Conservation (phyloP, 2,329 filamentous ascomycete genomes). For the Penicillium frequentans region DNA sequence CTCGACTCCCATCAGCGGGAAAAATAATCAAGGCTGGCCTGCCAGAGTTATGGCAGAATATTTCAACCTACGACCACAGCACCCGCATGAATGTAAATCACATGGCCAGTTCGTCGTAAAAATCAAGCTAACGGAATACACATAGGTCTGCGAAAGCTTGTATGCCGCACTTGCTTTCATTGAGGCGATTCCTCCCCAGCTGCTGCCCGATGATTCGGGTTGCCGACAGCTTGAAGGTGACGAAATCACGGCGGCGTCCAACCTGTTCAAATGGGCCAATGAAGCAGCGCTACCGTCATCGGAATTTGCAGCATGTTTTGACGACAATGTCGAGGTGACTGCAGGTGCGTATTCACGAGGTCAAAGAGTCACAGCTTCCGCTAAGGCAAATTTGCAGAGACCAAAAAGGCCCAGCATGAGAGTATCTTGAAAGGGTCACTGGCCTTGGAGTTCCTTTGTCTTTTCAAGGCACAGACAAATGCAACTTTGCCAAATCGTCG, state of each 20-base stretch:
- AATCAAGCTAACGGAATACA: neutral
- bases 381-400: constrained; percentile 9
- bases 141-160: constrained; percentile 34
- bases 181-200: constrained; percentile 18
- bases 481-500: constrained; percentile 17
- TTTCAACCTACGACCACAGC: constrained; percentile 23
- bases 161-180: constrained; percentile 27
- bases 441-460: constrained; percentile 30
- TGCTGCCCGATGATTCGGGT: constrained; percentile 14
- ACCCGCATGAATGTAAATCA: constrained; percentile 25
- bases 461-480: constrained; percentile 8
- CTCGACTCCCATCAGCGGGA: constrained; percentile 6
- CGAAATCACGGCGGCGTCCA: constrained; percentile 25
- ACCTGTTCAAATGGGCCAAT: constrained; percentile 35
- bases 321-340: constrained; percentile 23
- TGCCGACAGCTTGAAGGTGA: constrained; percentile 15
- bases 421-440: constrained; percentile 28
- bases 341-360: constrained; percentile 4
- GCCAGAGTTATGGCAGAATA: constrained; percentile 30
- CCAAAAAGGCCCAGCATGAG: constrained; percentile 21
- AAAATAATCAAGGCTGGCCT: constrained; percentile 13
- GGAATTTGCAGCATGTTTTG: constrained; percentile 30
- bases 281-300: constrained; percentile 31
- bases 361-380: neutral
- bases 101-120: neutral